These are phyloP conservation scores for Monilinia polystroma DNA, from an alignment of 2,329 filamentous ascomycete species.

Conservation along the genomic window DNA sequence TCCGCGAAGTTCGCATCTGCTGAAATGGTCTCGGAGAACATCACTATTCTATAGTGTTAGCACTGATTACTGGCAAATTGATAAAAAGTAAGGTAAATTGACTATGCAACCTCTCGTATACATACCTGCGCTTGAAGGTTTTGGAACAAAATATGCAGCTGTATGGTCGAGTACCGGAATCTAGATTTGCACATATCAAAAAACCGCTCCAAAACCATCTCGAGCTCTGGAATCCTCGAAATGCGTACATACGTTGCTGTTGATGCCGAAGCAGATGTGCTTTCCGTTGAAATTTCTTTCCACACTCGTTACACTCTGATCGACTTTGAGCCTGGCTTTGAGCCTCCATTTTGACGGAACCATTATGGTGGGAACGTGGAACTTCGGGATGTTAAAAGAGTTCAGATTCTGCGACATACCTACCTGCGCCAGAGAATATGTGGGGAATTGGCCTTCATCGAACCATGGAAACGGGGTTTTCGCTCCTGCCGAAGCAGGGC, in stretches of 20 bases:
- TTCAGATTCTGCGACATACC: neutral
- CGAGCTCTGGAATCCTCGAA: neutral
- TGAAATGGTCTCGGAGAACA: constrained; percentile 41
- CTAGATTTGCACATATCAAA: constrained; percentile 29
- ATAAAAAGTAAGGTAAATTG: neutral
- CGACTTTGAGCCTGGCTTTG: constrained; percentile 40
- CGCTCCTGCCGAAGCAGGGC: constrained; percentile 18
- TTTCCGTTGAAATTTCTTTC: constrained; percentile 41
- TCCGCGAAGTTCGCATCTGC: constrained; percentile 38
- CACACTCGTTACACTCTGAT: constrained; percentile 39
- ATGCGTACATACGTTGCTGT: constrained; percentile 38
- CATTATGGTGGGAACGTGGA: constrained; percentile 30
- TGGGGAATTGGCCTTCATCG: constrained; percentile 13
- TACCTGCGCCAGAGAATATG: constrained; percentile 17
- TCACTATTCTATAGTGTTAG: constrained; percentile 31
- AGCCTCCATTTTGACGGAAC: constrained; percentile 38
- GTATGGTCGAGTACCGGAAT: constrained; percentile 39
- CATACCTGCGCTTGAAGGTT: constrained; percentile 41
- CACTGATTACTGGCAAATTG: neutral
- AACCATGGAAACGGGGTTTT: neutral
- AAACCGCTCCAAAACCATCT: neutral
- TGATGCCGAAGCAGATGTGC: constrained; percentile 41
- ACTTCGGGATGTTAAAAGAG: constrained; percentile 18
- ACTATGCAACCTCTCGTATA: neutral
- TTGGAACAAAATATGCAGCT: constrained; percentile 41